phyloP scores from a whole-genome alignment of 352 stramenopile genomes.

The Hyaloperonospora brassicae region DNA sequence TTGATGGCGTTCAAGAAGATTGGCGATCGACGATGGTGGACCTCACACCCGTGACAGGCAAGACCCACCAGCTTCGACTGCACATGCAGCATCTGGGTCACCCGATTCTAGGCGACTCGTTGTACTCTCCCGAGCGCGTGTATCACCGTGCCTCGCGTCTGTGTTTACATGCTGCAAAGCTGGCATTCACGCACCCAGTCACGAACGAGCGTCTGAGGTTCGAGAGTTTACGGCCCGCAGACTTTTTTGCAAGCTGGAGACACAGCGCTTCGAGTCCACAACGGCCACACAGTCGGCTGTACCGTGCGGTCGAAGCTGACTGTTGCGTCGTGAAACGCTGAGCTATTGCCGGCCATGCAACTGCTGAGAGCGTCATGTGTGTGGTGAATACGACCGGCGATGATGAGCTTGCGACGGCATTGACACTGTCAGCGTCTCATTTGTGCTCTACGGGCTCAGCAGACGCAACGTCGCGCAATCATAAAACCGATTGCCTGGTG shows the following conservation, averaged over 20 bases:
- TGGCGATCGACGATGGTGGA: conserved; percentile 38
- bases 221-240: conserved; percentile 17
- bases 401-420: no score
- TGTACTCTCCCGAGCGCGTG: conserved; percentile 65
- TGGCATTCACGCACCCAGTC: conserved; percentile 41
- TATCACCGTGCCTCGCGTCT: conserved; percentile 34
- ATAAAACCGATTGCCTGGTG: no score
- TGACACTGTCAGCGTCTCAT: no score
- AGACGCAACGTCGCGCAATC: no score
- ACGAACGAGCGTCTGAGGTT: conserved; percentile 31
- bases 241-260: conserved; percentile 10
- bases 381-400: no score
- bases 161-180: conserved; percentile 37
- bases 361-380: no score
- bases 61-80: conserved; percentile 93
- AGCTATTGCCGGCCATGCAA: no score
- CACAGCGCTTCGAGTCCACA: no score
- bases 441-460: no score
- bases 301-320: no score
- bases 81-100: conserved; percentile 89
- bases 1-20: conserved; percentile 3
- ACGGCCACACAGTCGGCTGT: no score
- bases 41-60: conserved; percentile 66
- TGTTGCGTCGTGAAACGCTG: no score
- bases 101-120: conserved; percentile 88